Evolutionary conservation across 192 early-diverging fungal genomes (phyloP).

Genomic region (Linnemannia zychae): DNA sequence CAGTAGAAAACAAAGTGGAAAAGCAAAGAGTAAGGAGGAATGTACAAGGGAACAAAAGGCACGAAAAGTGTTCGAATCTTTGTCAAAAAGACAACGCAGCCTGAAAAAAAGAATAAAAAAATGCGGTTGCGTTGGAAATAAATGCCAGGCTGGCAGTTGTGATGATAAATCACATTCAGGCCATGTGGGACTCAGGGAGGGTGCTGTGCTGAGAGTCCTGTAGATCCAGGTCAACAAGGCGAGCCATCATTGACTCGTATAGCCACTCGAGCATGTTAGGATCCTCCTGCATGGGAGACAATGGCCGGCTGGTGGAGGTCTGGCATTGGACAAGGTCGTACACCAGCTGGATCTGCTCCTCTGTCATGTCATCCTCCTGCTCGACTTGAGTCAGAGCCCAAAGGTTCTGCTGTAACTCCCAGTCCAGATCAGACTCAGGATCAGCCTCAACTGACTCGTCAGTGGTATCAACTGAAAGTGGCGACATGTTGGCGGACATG

Average conservation of each 20-base stretch:
- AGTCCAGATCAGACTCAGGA: constrained; percentile 13
- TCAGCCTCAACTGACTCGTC: neutral
- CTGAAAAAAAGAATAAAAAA: constrained; percentile 6
- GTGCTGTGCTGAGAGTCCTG: constrained; percentile 29
- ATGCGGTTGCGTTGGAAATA: neutral
- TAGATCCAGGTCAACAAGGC: constrained; percentile 48
- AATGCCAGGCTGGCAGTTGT: neutral
- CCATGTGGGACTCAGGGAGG: constrained; percentile 17
- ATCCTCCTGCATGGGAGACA: constrained; percentile 26
- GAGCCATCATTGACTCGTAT: constrained; percentile 55
- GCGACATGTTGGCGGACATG: constrained; percentile 2
- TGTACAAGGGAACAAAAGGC: constrained; percentile 8
- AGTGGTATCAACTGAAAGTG: neutral
- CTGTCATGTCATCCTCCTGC: constrained; percentile 37
- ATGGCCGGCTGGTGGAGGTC: neutral
- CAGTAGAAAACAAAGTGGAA: neutral
- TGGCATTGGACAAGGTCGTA: constrained; percentile 27
- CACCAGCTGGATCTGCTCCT: constrained; percentile 42
- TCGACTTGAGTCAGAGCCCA: constrained; percentile 36
- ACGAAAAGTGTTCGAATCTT: constrained; percentile 8
- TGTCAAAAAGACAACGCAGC: neutral
- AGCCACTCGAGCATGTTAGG: constrained; percentile 55
- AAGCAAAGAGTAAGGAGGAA: neutral
- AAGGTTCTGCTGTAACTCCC: constrained; percentile 45
- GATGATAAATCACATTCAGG: neutral